Evolutionary conservation across 371 early-diverging fungal species (phyloP).

Genomic region (Mortierella sp.): DNA sequence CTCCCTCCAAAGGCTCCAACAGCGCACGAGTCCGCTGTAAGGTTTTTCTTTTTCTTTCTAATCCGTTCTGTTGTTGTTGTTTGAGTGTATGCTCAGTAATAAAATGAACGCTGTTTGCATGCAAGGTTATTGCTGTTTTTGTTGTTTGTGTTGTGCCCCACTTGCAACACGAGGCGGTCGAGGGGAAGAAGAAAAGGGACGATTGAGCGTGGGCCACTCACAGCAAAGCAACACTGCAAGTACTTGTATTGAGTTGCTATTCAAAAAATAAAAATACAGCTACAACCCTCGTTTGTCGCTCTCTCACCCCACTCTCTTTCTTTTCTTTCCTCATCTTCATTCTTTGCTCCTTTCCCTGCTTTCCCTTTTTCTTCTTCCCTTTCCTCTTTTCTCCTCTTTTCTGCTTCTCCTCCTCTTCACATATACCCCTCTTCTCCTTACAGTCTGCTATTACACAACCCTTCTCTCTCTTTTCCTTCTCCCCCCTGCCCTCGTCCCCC

Average conservation of each 20-base stretch:
- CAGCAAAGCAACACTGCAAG: background rate
- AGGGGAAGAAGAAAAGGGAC: background rate
- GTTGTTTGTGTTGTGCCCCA: background rate
- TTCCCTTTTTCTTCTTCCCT: too few species aligned
- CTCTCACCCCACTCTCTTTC: background rate
- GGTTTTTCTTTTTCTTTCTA: background rate
- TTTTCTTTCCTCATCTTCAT: background rate
- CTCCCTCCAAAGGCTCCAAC: conserved; percentile 1
- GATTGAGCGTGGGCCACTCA: conserved; percentile 12
- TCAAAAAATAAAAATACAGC: background rate
- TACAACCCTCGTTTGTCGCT: background rate
- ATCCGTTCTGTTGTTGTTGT: background rate
- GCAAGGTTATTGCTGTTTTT: background rate
- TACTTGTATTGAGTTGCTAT: background rate
- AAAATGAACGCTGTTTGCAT: conserved; percentile 13
- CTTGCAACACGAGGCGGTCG: background rate
- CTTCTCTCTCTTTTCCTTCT: background rate
- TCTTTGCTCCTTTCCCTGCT: background rate
- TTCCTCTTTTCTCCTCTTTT: background rate
- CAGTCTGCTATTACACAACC: background rate
- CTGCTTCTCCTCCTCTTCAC: background rate
- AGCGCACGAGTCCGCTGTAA: conserved; percentile 16
- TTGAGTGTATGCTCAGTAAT: background rate
- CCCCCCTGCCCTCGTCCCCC: background rate
- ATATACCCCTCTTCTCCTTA: background rate